phyloP scores from a whole-genome alignment of 2,329 filamentous ascomycete genomes.

The Sporothrix globosa region DNA sequence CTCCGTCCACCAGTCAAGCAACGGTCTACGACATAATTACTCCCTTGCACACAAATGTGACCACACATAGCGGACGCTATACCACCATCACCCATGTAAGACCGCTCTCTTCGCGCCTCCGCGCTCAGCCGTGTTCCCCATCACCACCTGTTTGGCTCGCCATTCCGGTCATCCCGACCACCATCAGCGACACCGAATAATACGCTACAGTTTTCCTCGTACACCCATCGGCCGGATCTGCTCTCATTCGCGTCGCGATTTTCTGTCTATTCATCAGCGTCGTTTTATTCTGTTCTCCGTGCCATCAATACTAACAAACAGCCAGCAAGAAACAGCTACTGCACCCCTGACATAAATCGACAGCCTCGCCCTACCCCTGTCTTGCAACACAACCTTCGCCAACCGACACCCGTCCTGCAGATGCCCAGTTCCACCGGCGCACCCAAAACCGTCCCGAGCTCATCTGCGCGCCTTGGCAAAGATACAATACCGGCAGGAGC shows the following conservation, averaged over 20 bases:
- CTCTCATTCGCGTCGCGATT: neutral
- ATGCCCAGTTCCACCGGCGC: constrained; percentile 19
- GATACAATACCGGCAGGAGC: neutral
- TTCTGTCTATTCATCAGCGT: neutral
- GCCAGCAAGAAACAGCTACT: neutral
- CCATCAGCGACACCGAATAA: neutral
- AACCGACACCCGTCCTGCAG: constrained; percentile 12
- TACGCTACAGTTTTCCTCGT: neutral
- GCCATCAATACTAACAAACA: neutral
- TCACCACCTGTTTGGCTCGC: neutral
- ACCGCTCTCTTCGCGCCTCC: constrained; percentile 8
- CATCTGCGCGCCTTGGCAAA: neutral
- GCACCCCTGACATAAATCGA: neutral
- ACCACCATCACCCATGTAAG: constrained; percentile 11
- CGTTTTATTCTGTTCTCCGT: neutral
- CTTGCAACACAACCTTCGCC: neutral
- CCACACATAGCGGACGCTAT: constrained; percentile 6
- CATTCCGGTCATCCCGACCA: neutral
- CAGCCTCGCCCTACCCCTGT: neutral
- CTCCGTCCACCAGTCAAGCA: neutral
- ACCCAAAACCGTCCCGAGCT: neutral
- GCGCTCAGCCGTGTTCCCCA: neutral
- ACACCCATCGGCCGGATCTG: neutral
- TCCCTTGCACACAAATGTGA: constrained; percentile 11
- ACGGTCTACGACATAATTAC: too few species aligned